phyloP scores from a whole-genome alignment of 352 stramenopile genomes.

The Pythium vanterpoolii region DNA sequence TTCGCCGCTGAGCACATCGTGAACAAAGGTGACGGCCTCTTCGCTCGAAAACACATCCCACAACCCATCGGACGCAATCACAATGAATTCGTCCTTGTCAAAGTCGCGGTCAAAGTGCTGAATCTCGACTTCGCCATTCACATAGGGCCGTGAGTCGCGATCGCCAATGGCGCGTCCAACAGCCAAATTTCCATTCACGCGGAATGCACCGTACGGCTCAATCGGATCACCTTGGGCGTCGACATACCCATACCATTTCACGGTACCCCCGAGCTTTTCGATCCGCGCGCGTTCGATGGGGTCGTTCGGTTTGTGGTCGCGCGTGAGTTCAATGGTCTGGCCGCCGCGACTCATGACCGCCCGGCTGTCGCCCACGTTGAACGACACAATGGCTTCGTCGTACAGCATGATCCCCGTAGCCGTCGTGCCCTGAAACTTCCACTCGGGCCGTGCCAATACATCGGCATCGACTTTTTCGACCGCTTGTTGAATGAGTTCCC shows the following conservation, averaged over 20 bases:
- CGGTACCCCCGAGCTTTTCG: constrained; percentile 72
- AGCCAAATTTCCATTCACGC: constrained; percentile 91
- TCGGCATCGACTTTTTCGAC: constrained; percentile 58
- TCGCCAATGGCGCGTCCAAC: constrained; percentile 91
- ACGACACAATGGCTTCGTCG: constrained; percentile 71
- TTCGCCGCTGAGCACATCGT: constrained; percentile 84
- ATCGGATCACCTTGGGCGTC: constrained; percentile 83
- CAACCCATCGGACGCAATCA: constrained; percentile 91
- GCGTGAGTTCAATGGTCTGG: constrained; percentile 68
- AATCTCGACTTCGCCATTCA: constrained; percentile 81
- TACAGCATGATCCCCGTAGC: constrained; percentile 68
- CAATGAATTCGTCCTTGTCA: constrained; percentile 89
- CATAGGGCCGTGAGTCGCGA: constrained; percentile 80
- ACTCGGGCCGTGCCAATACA: constrained; percentile 62
- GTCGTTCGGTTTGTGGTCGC: constrained; percentile 90
- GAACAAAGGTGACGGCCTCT: constrained; percentile 90
- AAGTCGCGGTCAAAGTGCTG: constrained; percentile 71
- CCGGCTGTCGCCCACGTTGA: constrained; percentile 95
- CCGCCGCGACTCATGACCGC: constrained; percentile 89
- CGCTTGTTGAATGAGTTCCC: constrained; percentile 35
- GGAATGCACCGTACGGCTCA: constrained; percentile 88
- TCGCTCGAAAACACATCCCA: constrained; percentile 94
- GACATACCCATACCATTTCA: constrained; percentile 90
- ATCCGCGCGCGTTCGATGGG: constrained; percentile 68
- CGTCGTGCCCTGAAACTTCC: constrained; percentile 79